Evolutionary conservation across 805 yeast species (phyloP), one percentile per base, ranked within the genome.

Genomic region (Candida krabiensis): DNA sequence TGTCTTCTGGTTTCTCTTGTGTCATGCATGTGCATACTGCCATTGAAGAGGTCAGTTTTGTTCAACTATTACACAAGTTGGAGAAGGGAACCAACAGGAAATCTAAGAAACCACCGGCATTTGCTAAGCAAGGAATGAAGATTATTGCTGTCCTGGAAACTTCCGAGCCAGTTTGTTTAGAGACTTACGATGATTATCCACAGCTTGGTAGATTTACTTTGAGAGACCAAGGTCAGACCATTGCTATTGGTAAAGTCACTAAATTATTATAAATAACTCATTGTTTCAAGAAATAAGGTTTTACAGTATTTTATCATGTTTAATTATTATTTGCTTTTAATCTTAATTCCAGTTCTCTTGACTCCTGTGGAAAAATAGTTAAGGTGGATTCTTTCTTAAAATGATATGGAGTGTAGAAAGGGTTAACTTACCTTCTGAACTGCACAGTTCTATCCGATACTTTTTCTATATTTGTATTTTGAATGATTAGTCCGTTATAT

Each of bases 21-120:
- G 97, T 93, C 39, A 91, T 93, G 96, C 99, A 93, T 61, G 84
- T 93, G 54, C 99, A 93, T 71, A 88, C 98, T 35, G 98, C 98
- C 39, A 89, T 91, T 53, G 98, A 93, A 69, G 99, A 93, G 67
- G 96, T 93, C 37, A 75, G 75, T 18, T 79, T 93, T 60, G 73
- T 82, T 36, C 80, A 81, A 56, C 75, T 93, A 63, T 73, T 89
- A 60, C 98, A 93, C 71, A 89, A 91, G 69, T 73, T 93, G 56
- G 96, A 93, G 66, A 91, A 86, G 73, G 97, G 96, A 47, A 89
- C 98, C 41, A 91, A 91, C 77, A 84, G 96, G 72, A 86, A 81
- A 67, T 86, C 96, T 44, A 93, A 89, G 77, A 89, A 86, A 65
- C 86, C 99, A 23, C 99, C 99, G 44, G 96, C 97, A 35, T 93